Percentiles rank a stretch among this genome's conserved stretches.
Conservation (phyloP, 495 filamentous ascomycete species). For the Aspergillus wentii region DNA sequence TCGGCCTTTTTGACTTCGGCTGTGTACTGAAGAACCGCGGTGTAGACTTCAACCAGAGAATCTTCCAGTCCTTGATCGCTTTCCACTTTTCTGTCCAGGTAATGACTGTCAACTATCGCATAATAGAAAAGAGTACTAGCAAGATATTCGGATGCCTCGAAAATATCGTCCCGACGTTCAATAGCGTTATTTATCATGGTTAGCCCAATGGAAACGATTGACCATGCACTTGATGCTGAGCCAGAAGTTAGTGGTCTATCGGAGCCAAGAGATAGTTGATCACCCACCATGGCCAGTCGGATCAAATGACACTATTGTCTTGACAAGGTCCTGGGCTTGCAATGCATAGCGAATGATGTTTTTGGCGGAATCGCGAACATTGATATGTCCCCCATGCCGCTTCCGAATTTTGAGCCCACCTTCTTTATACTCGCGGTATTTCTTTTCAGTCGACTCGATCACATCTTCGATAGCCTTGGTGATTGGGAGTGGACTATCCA, state of each 20-base stretch:
- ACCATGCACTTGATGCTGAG: constrained; percentile 10
- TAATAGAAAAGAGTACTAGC: not conserved
- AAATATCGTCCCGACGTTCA: constrained; percentile 10
- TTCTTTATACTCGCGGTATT: constrained; percentile 4
- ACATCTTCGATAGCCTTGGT: constrained; percentile 6
- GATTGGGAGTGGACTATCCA: too few relatives aligned
- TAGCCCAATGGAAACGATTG: constrained; percentile 8
- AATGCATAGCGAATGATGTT: constrained; percentile 3
- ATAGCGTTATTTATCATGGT: constrained; percentile 4
- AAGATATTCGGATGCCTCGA: constrained; percentile 3
- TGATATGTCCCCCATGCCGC: constrained; percentile 1
- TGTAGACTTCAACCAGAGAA: constrained; percentile 1
- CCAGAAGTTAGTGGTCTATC: not conserved
- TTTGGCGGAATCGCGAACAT: constrained; percentile 6
- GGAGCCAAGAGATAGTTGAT: not conserved
- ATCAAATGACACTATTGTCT: constrained; percentile 6
- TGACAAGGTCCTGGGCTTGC: constrained; percentile 3
- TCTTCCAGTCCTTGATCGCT: not conserved
- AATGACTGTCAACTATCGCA: constrained; percentile 1
- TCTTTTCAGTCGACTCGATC: constrained; percentile 4
- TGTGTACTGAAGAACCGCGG: not conserved
- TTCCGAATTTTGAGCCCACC: constrained; percentile 4
- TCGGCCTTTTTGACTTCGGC: constrained; percentile 1
- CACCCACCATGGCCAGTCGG: constrained; percentile 8
- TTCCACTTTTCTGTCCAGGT: not conserved